Conservation (phyloP, 148 eudicot species). For the Camellia sinensis region DNA sequence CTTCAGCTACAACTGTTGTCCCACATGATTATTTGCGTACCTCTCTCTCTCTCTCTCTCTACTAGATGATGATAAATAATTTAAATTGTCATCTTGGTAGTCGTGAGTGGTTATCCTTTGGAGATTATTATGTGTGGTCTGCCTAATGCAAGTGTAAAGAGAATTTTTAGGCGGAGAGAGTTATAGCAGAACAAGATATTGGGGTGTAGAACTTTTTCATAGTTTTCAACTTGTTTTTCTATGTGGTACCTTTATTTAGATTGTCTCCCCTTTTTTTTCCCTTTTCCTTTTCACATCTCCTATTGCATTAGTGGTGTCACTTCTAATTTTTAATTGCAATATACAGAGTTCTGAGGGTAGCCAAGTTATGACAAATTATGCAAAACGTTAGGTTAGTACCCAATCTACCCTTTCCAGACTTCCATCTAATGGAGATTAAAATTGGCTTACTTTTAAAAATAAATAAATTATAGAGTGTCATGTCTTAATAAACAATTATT, state of each 20-base stretch:
- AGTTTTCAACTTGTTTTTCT: background rate
- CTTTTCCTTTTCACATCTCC: background rate
- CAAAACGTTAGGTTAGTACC: no score
- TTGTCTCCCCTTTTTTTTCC: background rate
- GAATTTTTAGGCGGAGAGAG: background rate
- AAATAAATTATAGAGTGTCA: background rate
- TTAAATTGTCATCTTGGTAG: background rate
- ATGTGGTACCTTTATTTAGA: background rate
- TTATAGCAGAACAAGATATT: background rate
- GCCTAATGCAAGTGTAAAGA: background rate
- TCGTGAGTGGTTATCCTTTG: slow-evolving; percentile 4
- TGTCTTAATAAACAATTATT: background rate
- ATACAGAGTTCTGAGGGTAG: background rate
- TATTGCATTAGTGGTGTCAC: background rate
- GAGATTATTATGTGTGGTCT: background rate
- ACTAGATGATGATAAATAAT: background rate
- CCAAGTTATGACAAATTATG: no score
- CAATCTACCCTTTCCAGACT: background rate
- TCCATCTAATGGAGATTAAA: background rate
- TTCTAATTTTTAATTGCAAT: background rate
- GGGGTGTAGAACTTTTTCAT: background rate
- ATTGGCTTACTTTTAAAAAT: background rate
- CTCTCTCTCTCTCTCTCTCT: no score
- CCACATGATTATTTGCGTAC: background rate
- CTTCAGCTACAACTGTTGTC: background rate